phyloP scores from a whole-genome alignment of 345 rosid genomes.

The Populus pruinosa region DNA sequence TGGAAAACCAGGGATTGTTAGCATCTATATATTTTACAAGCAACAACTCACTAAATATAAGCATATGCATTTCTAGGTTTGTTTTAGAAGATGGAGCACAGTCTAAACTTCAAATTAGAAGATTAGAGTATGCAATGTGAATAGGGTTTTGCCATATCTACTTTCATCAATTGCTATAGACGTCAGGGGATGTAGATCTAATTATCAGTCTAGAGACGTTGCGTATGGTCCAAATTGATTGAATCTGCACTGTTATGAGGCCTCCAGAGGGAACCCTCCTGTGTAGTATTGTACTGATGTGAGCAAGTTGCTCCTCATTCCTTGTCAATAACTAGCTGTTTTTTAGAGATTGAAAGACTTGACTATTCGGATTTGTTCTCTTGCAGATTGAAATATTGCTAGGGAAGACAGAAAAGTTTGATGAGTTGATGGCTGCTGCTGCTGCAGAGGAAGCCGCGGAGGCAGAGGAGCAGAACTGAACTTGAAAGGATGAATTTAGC shows the following conservation, averaged over 20 bases:
- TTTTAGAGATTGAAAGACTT: neutral
- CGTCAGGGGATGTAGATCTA: neutral
- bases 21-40: neutral
- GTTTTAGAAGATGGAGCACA: neutral
- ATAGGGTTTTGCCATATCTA: neutral
- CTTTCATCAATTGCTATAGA: neutral
- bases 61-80: neutral
- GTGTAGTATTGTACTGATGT: neutral
- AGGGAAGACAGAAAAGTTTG: constrained; percentile 66
- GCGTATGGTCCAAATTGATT: neutral
- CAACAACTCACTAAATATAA: neutral
- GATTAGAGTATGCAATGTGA: neutral
- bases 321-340: neutral
- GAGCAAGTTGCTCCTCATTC: neutral
- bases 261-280: neutral
- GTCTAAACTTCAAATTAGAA: no score
- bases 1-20: neutral
- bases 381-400: constrained; percentile 60
- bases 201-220: neutral
- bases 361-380: neutral
- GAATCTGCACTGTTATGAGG: neutral
- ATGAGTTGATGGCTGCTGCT: constrained; percentile 72
- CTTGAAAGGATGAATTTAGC: constrained; percentile 4
- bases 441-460: constrained; percentile 50
- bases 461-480: constrained; percentile 45